phyloP scores from a whole-genome alignment of 805 yeast genomes.

The Kluyveromyces nonfermentans region DNA sequence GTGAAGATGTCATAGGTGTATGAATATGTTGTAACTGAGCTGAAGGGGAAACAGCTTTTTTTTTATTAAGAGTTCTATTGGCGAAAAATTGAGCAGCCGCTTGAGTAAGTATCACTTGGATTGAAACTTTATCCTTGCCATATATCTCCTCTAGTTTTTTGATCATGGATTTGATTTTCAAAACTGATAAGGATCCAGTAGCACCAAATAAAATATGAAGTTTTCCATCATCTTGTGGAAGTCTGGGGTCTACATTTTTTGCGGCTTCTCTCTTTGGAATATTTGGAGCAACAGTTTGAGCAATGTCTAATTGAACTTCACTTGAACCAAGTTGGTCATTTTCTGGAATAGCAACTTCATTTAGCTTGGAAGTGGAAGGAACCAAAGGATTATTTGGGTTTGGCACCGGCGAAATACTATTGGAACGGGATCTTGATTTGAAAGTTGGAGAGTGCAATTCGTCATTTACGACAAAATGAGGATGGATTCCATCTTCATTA shows the following conservation, averaged over 20 bases:
- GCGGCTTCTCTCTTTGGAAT: constrained; percentile 34
- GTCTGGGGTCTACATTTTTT: constrained; percentile 48
- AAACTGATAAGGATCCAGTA: constrained; percentile 80
- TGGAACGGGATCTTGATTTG: constrained; percentile 18
- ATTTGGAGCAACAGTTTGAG: constrained; percentile 11
- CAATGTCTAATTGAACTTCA: background rate
- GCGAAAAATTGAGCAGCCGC: constrained; percentile 70
- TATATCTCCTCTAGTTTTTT: constrained; percentile 74
- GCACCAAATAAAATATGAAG: constrained; percentile 79
- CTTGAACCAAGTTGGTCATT: background rate
- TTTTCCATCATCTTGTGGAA: constrained; percentile 79
- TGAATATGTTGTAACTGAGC: background rate
- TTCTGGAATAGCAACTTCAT: background rate
- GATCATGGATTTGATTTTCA: constrained; percentile 69
- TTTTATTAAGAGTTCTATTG: constrained; percentile 8
- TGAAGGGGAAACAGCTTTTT: background rate
- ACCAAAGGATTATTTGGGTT: constrained; percentile 1
- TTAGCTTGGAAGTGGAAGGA: background rate
- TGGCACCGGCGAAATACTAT: constrained; percentile 17
- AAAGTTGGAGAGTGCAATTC: constrained; percentile 14
- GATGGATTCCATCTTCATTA: constrained; percentile 44
- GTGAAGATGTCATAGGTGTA: background rate
- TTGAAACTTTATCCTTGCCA: constrained; percentile 63
- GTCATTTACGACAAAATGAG: constrained; percentile 49
- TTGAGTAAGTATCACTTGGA: constrained; percentile 78